Evolutionary conservation across 148 eudicot genomes (phyloP), one percentile per base, ranked within the genome.

Genomic region (Vaccinium myrtillus): DNA sequence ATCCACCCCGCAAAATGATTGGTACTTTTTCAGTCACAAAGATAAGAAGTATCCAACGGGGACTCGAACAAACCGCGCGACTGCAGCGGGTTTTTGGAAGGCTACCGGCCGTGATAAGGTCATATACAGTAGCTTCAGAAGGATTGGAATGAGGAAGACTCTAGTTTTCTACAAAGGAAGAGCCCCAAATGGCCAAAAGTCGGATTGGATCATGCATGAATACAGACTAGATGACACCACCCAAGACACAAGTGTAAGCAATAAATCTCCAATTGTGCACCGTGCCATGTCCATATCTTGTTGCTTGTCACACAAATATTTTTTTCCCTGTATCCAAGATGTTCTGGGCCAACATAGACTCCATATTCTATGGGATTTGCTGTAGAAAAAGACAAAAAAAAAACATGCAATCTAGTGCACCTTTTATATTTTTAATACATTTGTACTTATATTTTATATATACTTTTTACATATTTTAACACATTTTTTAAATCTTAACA

Each of bases 1-100:
- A 77, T 81, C 83, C n/a, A 80, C 80, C 30, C 87, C 85, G 36
- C 89, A 87, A 25, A 87, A 80, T 3, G 89, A 87, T 54, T 87
- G 89, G 89, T 87, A 87, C 48, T 87, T 87, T 81, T 87, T 87
- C 82, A 87, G 89, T 21, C 89, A 87, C 82, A 87, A 87, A 21
- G 89, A 87, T 50, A 87, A 81, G 80, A 87, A 87, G 82, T 87
- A 87, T 61, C 89, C 89, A 0, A 84, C 86, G 30, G 85, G 85
- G 32, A 86, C 81, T 25, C 49, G 85, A 27, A 84, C 88, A 2
- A 86, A 86, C 59, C 65, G 87, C 2, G 87, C 87, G 19, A 85
- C 87, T 4, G 77, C 77, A 7, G 80, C 76, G 0, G 87, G 87
- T 4, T 85, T 85, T 32, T 85, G 87, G 87, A 85, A 85, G 51